These are phyloP conservation scores for Chrysophaeum taylorii DNA, from an alignment of 352 stramenopile species.

Conservation along the genomic window DNA sequence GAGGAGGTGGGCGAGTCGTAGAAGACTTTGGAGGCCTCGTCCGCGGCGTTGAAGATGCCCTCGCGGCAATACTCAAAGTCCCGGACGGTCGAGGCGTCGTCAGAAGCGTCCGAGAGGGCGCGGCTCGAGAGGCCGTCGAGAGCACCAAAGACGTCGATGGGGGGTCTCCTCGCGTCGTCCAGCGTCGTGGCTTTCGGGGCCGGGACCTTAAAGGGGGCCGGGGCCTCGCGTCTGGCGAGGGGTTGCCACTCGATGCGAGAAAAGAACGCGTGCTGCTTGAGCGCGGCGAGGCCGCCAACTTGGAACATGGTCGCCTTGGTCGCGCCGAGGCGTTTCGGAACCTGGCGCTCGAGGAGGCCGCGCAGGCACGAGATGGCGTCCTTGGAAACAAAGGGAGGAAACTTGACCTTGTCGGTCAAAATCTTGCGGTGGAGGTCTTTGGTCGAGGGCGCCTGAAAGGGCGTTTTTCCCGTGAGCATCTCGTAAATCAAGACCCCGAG, in stretches of 20 bases:
- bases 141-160: not conserved
- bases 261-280: slow-evolving; percentile 92
- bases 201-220: not conserved
- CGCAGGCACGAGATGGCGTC: slow-evolving; percentile 86
- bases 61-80: slow-evolving; percentile 10
- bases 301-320: slow-evolving; percentile 94
- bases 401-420: slow-evolving; percentile 60
- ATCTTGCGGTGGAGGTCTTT: slow-evolving; percentile 75
- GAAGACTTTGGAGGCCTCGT: not conserved
- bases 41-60: not conserved
- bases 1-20: not conserved
- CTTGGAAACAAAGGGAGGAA: slow-evolving; percentile 46
- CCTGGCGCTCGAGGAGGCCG: slow-evolving; percentile 88
- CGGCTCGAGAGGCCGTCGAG: not conserved
- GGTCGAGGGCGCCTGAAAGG: slow-evolving; percentile 45
- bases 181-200: not conserved
- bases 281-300: slow-evolving; percentile 83
- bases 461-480: slow-evolving; percentile 61
- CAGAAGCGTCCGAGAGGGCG: not conserved
- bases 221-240: not conserved
- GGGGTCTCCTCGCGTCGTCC: not conserved
- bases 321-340: slow-evolving; percentile 79
- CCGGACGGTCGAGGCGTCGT: not conserved
- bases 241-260: slow-evolving; percentile 76
- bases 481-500: slow-evolving; percentile 70